Evolutionary conservation across 257 asterid species (phyloP).

Genomic region (Eucommia ulmoides): DNA sequence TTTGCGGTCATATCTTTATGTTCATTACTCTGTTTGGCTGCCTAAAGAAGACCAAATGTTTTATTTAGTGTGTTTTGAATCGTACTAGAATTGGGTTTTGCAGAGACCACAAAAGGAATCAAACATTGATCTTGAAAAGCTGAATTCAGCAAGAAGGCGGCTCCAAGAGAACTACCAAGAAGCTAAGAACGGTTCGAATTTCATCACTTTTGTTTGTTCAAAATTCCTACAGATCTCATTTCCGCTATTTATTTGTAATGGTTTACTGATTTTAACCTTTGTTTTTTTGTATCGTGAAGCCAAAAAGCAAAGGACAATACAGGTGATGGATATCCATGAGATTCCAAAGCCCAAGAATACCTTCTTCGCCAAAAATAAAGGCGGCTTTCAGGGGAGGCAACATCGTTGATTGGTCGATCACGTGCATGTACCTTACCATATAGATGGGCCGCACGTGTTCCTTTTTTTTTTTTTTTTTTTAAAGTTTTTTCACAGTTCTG

Average conservation of each 20-base stretch:
- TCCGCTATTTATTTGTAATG: too few species aligned
- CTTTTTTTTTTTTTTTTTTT: too few species aligned
- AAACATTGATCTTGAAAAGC: slow-evolving; percentile 50
- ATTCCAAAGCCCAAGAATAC: slow-evolving; percentile 78
- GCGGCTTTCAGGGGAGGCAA: slow-evolving; percentile 79
- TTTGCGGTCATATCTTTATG: too few species aligned
- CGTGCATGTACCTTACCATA: too few species aligned
- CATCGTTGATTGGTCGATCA: slow-evolving; percentile 77
- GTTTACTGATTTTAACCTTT: too few species aligned
- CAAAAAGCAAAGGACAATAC: slow-evolving; percentile 91
- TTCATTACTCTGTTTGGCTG: slow-evolving; percentile 1
- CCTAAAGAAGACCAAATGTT: not conserved
- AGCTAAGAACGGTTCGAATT: slow-evolving; percentile 75
- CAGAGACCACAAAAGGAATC: slow-evolving; percentile 70
- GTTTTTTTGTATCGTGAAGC: slow-evolving; percentile 62
- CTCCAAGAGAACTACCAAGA: slow-evolving; percentile 99
- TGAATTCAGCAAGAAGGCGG: slow-evolving; percentile 76
- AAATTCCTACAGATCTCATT: too few species aligned
- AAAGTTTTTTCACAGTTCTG: too few species aligned
- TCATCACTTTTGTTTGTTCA: too few species aligned
- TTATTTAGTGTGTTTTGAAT: not conserved
- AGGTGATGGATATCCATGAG: slow-evolving; percentile 94
- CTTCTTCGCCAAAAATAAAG: slow-evolving; percentile 77
- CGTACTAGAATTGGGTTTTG: slow-evolving; percentile 10
- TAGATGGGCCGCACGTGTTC: too few species aligned